Percentiles rank a stretch among this genome's conserved stretches.
Evolutionary conservation across 192 early-diverging fungal species (phyloP).

Genomic region (Podila verticillata): DNA sequence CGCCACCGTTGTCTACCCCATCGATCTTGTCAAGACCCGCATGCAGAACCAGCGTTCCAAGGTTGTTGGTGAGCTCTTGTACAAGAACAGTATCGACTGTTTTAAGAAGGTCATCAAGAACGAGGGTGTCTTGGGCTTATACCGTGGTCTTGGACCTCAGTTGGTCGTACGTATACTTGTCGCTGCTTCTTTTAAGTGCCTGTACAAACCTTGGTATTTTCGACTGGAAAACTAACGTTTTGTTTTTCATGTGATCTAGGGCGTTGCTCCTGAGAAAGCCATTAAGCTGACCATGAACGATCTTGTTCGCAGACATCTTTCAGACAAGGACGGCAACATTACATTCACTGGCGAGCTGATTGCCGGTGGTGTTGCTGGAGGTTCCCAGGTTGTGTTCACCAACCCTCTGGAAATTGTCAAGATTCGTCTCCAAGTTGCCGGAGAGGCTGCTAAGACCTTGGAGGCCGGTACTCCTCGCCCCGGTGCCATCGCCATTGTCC

Average conservation of each 20-base stretch:
- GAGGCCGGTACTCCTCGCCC: conserved; percentile 59
- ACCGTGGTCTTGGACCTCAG: conserved; percentile 93
- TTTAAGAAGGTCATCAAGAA: conserved; percentile 94
- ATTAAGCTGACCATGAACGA: conserved; percentile 99
- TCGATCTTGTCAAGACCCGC: conserved; percentile 97
- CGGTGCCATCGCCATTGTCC: conserved; percentile 88
- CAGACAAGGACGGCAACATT: conserved; percentile 78
- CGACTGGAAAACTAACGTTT: neutral
- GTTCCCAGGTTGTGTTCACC: conserved; percentile 91
- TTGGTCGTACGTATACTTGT: conserved; percentile 69
- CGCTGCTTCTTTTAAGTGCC: neutral
- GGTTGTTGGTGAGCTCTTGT: conserved; percentile 89
- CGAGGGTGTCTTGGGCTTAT: conserved; percentile 90
- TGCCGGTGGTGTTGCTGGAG: conserved; percentile 89
- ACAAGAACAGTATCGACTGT: conserved; percentile 96
- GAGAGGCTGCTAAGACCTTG: conserved; percentile 72
- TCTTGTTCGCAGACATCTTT: conserved; percentile 77
- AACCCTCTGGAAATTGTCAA: conserved; percentile 99
- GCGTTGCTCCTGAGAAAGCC: conserved; percentile 98
- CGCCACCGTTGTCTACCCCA: conserved; percentile 94
- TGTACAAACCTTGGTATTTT: neutral
- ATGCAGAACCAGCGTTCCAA: conserved; percentile 98
- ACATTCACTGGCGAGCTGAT: conserved; percentile 82
- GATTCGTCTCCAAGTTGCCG: conserved; percentile 93
- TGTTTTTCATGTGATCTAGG: conserved; percentile 42